phyloP scores from a whole-genome alignment of 2,329 filamentous ascomycete genomes.

The Ophiostoma quercus region DNA sequence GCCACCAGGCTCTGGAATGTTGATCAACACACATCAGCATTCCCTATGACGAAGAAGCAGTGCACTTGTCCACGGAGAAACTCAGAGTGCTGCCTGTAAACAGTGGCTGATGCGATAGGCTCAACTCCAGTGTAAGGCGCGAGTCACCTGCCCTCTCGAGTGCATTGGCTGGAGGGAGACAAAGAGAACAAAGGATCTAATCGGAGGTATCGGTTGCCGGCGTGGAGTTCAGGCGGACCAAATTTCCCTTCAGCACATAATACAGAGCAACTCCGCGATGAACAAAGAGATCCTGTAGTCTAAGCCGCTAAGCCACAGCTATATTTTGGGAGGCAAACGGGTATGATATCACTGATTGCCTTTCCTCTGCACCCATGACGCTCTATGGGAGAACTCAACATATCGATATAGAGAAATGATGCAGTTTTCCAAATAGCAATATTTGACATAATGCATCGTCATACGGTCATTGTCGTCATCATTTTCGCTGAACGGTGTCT shows the following conservation, averaged over 20 bases:
- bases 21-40: neutral
- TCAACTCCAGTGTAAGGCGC: neutral
- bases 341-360: neutral
- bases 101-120: neutral
- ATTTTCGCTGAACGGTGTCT: neutral
- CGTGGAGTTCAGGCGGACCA: neutral
- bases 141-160: neutral
- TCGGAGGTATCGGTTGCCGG: neutral
- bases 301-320: neutral
- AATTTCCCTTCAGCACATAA: neutral
- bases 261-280: neutral
- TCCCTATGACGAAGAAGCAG: neutral
- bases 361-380: neutral
- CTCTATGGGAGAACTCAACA: too few species aligned
- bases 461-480: neutral
- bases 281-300: neutral
- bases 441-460: neutral
- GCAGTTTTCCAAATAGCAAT: neutral
- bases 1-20: neutral
- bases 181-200: neutral
- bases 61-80: constrained; percentile 2
- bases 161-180: neutral
- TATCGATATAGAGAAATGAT: neutral
- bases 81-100: neutral
- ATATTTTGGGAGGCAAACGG: neutral